A percentile compares a stretch with the other conserved stretches of the same genome.
phyloP scores from a whole-genome alignment of 495 filamentous ascomycete species.

The Endocarpon pusillum region DNA sequence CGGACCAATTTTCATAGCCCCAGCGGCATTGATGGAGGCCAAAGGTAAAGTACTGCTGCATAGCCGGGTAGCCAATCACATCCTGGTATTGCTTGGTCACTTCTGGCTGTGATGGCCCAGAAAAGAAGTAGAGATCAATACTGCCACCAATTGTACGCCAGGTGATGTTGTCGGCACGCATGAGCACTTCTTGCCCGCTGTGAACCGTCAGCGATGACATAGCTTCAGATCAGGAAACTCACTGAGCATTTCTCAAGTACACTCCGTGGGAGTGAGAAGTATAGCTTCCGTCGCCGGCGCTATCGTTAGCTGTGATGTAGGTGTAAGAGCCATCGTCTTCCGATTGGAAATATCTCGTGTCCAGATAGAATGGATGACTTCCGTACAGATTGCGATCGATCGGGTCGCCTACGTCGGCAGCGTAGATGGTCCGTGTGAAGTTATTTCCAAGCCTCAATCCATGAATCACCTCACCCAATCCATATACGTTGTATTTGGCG shows the following conservation, averaged over 20 bases:
- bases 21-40: slow-evolving; percentile 51
- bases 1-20: slow-evolving; percentile 45
- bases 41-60: slow-evolving; percentile 47
- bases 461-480: slow-evolving; percentile 43
- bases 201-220: slow-evolving; percentile 80
- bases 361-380: slow-evolving; percentile 43
- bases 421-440: slow-evolving; percentile 47
- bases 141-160: slow-evolving; percentile 55
- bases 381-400: slow-evolving; percentile 47
- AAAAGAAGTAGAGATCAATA: slow-evolving; percentile 46
- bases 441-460: slow-evolving; percentile 41
- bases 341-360: slow-evolving; percentile 46
- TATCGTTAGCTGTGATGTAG: slow-evolving; percentile 36
- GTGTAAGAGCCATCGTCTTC: slow-evolving; percentile 32
- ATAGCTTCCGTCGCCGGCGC: slow-evolving; percentile 37
- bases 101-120: slow-evolving; percentile 37
- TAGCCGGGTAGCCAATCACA: slow-evolving; percentile 40
- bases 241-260: slow-evolving; percentile 50
- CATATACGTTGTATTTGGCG: slow-evolving; percentile 47
- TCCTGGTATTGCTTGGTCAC: slow-evolving; percentile 40
- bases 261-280: slow-evolving; percentile 43
- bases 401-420: slow-evolving; percentile 49
- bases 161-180: slow-evolving; percentile 43
- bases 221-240: slow-evolving; percentile 66
- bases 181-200: slow-evolving; percentile 56